Evolutionary conservation across 2,329 filamentous ascomycete genomes (phyloP), one percentile per base, ranked within the genome.

Genomic region (Neofusicoccum parvum): DNA sequence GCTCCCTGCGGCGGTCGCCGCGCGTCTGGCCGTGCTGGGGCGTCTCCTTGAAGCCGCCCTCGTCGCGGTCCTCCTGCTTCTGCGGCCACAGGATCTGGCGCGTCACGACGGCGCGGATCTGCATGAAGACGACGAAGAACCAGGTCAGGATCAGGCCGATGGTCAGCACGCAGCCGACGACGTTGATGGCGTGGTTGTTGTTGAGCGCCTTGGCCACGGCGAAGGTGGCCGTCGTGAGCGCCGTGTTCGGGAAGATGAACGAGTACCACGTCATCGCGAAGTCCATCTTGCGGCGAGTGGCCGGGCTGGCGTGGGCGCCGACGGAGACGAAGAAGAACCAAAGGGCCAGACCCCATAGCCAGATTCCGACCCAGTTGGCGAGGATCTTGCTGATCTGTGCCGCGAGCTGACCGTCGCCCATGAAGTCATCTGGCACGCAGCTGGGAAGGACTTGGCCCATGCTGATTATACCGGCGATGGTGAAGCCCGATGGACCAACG

Each of bases 231-330:
- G 89, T 91, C 43, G 85, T 86, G 66, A 92, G 78, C 0, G 90
- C 90, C 0, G 91, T 94, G 70, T 94, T 92, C 1, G 91, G 91
- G 72, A 94, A 94, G 5, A 94, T 84, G 75, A 94, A 94, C 3
- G 88, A 91, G 78, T 90, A 95, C 88, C 91, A 96, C 1, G 89
- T 92, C 90, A 95, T 94, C 17, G 90, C 89, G 72, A 94, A 95
- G 3, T 87, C 84, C 80, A 93, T 87, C 64, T 82, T 85, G 43
- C 84, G 83, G 11, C 85, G 80, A 0, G 83, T 80, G 20, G 88
- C 81, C 59, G 90, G 88, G 36, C 88, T 90, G 83, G 85, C 90
- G 66, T 94, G 85, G 1, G 91, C 91, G 2, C 90, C 89, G n/a
- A 91, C 85, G 1, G 88, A 90, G 11, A 95, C 88, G 65, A 94